Conservation (phyloP, 2,329 filamentous ascomycete species). For the Colletotrichum tofieldiae region DNA sequence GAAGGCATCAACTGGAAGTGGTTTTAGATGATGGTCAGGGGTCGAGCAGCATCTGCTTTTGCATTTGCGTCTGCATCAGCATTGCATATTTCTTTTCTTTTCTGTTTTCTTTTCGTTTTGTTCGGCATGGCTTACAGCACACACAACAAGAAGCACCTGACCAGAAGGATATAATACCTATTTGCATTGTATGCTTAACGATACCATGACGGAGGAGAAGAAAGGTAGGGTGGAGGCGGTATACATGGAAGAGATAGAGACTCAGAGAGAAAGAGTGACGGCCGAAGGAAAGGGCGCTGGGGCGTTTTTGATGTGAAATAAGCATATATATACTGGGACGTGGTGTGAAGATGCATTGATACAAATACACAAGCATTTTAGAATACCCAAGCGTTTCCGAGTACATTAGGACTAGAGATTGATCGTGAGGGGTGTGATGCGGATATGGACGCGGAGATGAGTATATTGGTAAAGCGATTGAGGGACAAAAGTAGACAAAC, state of each 20-base stretch:
- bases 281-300: not conserved
- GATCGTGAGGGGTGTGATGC: not conserved
- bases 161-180: conserved; percentile 15
- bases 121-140: conserved; percentile 6
- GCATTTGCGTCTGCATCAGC: not conserved
- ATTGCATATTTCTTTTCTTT: not conserved
- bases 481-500: not conserved
- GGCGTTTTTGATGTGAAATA: not conserved
- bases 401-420: not conserved
- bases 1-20: conserved; percentile 50
- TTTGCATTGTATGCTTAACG: conserved; percentile 13
- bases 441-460: not conserved
- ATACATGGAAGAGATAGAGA: not conserved
- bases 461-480: not conserved
- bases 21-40: conserved; percentile 23
- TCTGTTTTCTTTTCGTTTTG: not conserved
- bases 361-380: not conserved
- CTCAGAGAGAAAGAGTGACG: not conserved
- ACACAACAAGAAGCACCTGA: not conserved
- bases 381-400: too few relatives aligned
- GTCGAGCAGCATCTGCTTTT: not conserved
- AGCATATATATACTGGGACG: not conserved
- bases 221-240: not conserved
- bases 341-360: not conserved
- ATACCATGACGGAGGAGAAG: not conserved